Percentiles rank a stretch among this genome's conserved stretches.
These are phyloP conservation scores for Rhododendron mucronatum DNA, from an alignment of 148 eudicot genomes.

Conservation along the genomic window DNA sequence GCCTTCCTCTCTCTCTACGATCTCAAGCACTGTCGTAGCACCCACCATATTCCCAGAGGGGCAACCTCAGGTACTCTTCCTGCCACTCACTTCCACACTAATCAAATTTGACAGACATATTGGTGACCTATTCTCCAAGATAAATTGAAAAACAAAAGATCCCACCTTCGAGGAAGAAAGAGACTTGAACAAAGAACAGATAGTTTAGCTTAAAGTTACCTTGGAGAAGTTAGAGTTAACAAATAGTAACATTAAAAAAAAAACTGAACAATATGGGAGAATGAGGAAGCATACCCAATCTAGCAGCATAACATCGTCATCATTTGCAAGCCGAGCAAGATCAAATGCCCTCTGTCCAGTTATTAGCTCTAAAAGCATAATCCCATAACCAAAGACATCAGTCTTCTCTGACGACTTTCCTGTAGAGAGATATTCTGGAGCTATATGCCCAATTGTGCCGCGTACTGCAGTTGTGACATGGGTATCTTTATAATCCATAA, in stretches of 20 bases:
- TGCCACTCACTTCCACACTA: background rate
- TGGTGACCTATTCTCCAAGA: background rate
- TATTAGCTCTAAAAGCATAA: slow-evolving; percentile 43
- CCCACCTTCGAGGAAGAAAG: background rate
- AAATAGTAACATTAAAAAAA: background rate
- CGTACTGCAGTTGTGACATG: slow-evolving; percentile 40
- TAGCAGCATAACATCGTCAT: slow-evolving; percentile 39
- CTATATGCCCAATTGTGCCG: slow-evolving; percentile 43
- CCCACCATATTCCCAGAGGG: background rate
- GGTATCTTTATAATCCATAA: slow-evolving; percentile 43
- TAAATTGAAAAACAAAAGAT: background rate
- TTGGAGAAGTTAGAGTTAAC: background rate
- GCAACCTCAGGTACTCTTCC: background rate
- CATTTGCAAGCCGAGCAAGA: slow-evolving; percentile 46
- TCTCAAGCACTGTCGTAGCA: too few relatives aligned
- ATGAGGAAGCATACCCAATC: slow-evolving; percentile 35
- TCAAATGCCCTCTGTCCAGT: slow-evolving; percentile 42
- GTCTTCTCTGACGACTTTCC: slow-evolving; percentile 43
- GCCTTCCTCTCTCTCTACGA: background rate
- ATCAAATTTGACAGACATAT: background rate
- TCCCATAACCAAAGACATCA: slow-evolving; percentile 42
- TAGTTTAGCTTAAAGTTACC: background rate
- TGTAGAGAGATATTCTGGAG: slow-evolving; percentile 38
- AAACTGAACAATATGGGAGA: background rate
- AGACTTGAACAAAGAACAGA: background rate